Evolutionary conservation across 2,329 filamentous ascomycete genomes (phyloP).

Genomic region (Aspergillus fijiensis): DNA sequence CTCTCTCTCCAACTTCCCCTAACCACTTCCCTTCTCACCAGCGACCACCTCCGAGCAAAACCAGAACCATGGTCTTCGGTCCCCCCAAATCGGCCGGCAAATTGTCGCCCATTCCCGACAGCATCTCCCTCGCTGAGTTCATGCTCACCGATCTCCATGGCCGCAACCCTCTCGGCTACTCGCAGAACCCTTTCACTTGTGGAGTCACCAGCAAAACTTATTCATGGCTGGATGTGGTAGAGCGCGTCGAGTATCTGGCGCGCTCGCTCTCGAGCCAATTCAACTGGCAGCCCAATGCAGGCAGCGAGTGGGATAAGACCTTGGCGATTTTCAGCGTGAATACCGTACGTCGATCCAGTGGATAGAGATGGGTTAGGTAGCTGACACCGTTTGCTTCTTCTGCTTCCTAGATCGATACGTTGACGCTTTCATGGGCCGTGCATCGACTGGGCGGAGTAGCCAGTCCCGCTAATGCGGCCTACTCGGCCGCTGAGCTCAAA

Average conservation of each 20-base stretch:
- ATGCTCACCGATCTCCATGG: slow-evolving; percentile 72
- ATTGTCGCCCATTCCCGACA: slow-evolving; percentile 64
- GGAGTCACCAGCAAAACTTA: slow-evolving; percentile 70
- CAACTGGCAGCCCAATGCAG: slow-evolving; percentile 67
- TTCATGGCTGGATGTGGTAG: slow-evolving; percentile 61
- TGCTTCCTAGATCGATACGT: slow-evolving; percentile 64
- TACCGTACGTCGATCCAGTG: slow-evolving; percentile 54
- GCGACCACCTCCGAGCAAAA: not conserved
- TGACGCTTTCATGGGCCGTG: slow-evolving; percentile 70
- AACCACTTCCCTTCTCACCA: not conserved
- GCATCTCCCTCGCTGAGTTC: slow-evolving; percentile 72
- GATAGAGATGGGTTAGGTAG: not conserved
- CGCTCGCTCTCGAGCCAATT: slow-evolving; percentile 69
- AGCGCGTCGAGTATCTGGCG: slow-evolving; percentile 66
- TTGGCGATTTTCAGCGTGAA: slow-evolving; percentile 76
- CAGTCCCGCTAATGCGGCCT: slow-evolving; percentile 73
- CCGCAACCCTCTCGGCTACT: slow-evolving; percentile 61
- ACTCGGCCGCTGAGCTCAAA: slow-evolving; percentile 67
- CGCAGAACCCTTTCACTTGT: slow-evolving; percentile 72
- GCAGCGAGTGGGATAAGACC: slow-evolving; percentile 79
- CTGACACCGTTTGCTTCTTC: not conserved
- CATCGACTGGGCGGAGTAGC: slow-evolving; percentile 73
- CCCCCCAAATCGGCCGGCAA: slow-evolving; percentile 41
- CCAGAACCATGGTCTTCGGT: slow-evolving; percentile 46
- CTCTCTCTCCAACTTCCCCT: not conserved